Percentiles rank a stretch among this genome's conserved stretches.
Conservation (phyloP, 2,329 filamentous ascomycete genomes). For the Colletotrichum sp. region DNA sequence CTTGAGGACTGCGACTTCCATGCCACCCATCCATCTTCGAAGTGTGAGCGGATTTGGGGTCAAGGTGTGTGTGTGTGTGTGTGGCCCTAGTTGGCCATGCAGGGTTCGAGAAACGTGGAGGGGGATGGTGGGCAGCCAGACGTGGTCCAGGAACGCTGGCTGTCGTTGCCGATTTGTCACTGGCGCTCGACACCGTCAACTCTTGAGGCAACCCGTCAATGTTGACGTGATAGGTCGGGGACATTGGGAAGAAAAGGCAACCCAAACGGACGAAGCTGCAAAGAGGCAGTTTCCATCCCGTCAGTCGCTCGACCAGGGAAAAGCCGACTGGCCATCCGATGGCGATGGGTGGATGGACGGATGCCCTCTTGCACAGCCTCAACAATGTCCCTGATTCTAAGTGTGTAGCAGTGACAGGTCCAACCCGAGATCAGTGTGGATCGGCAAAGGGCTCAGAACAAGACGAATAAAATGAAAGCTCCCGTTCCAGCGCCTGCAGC, state of each 20-base stretch:
- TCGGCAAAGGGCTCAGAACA: neutral
- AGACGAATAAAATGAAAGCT: neutral
- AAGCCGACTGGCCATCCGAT: neutral
- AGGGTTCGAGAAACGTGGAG: constrained; percentile 14
- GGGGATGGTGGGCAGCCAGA: neutral
- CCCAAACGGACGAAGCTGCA: constrained; percentile 1
- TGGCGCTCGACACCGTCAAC: neutral
- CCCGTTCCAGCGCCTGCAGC: neutral
- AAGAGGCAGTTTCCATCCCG: neutral
- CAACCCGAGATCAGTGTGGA: neutral
- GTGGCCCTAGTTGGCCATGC: constrained; percentile 12
- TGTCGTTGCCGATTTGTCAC: neutral
- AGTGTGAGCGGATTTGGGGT: constrained; percentile 1
- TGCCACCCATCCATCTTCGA: neutral
- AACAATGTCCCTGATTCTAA: neutral
- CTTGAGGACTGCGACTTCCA: neutral
- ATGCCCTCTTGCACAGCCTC: constrained; percentile 9
- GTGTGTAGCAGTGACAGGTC: neutral
- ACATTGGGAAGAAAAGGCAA: neutral
- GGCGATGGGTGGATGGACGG: neutral
- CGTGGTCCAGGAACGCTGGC: constrained; percentile 3
- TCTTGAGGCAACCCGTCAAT: neutral
- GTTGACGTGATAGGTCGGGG: neutral
- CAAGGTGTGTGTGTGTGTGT: neutral
- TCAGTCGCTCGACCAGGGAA: neutral